Evolutionary conservation across 306 rosid genomes (phyloP).

Genomic region (Carpinus fangiana): DNA sequence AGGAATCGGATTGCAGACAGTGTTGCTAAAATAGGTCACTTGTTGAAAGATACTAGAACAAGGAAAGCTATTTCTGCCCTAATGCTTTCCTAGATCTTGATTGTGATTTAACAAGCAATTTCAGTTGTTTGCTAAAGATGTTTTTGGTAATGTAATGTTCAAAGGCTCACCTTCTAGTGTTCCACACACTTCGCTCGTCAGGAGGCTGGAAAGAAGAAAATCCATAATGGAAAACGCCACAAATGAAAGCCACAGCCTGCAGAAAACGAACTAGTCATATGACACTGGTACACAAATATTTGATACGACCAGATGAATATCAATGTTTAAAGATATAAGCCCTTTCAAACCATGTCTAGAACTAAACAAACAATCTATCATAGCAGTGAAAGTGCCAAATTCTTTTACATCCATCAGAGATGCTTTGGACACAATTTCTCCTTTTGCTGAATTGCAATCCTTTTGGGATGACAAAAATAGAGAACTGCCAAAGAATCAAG

Average conservation of each 20-base stretch:
- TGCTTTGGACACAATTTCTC: background rate
- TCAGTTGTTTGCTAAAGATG: constrained; percentile 12
- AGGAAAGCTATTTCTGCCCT: background rate
- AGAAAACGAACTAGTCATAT: constrained; percentile 17
- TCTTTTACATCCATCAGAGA: background rate
- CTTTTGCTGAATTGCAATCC: background rate
- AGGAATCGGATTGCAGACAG: background rate
- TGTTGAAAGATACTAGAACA: background rate
- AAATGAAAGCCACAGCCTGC: constrained; percentile 83
- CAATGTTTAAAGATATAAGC: background rate
- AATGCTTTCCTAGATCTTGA: background rate
- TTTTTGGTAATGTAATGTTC: constrained; percentile 18
- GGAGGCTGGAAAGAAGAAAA: constrained; percentile 61
- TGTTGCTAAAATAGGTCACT: background rate
- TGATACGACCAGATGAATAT: constrained; percentile 25
- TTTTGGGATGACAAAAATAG: background rate
- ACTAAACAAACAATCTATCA: constrained; percentile 5
- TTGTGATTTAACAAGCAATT: constrained; percentile 7
- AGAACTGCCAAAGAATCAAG: background rate
- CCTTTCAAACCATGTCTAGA: constrained; percentile 22
- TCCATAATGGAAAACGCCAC: constrained; percentile 65
- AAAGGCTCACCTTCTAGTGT: constrained; percentile 63
- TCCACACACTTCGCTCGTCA: constrained; percentile 57
- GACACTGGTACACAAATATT: constrained; percentile 11
- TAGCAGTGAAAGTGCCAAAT: background rate